Percentiles rank a stretch among this genome's conserved stretches.
Evolutionary conservation across 495 filamentous ascomycete species (phyloP).

Genomic region (Diplogelasinospora grovesii): DNA sequence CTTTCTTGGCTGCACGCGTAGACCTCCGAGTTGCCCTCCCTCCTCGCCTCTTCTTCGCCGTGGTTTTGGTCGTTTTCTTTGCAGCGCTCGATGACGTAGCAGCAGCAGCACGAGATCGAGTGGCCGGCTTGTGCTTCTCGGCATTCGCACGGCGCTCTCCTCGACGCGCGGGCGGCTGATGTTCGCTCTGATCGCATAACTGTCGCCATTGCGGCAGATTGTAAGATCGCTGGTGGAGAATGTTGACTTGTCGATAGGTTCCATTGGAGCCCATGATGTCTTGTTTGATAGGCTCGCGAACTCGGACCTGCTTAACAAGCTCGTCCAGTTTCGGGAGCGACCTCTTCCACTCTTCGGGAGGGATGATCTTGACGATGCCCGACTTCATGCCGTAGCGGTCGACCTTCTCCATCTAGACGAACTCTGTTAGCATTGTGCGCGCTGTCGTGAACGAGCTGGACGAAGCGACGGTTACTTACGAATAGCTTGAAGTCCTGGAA

Average conservation of each 20-base stretch:
- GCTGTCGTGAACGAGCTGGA: background rate
- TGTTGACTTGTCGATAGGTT: conserved; percentile 91
- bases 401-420: conserved; percentile 61
- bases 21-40: conserved; percentile 19
- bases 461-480: conserved; percentile 31
- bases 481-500: conserved; percentile 87
- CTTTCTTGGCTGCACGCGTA: conserved; percentile 22
- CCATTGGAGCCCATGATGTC: conserved; percentile 93
- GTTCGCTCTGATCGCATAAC: conserved; percentile 84
- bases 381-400: conserved; percentile 95
- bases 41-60: conserved; percentile 28
- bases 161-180: conserved; percentile 90
- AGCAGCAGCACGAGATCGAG: conserved; percentile 24
- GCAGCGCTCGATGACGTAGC: conserved; percentile 12
- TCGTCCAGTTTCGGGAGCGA: conserved; percentile 71
- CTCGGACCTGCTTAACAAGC: conserved; percentile 79
- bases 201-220: conserved; percentile 94
- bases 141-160: conserved; percentile 80
- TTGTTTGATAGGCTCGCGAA: conserved; percentile 95
- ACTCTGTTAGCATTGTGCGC: conserved; percentile 9
- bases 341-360: conserved; percentile 89
- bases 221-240: conserved; percentile 90
- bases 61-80: conserved; percentile 13
- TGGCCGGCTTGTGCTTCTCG: conserved; percentile 45
- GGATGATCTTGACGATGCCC: conserved; percentile 92